Evolutionary conservation across 768 basidiomycete genomes (phyloP), one percentile per base, ranked within the genome.

Genomic region (Boletus huronensis): DNA sequence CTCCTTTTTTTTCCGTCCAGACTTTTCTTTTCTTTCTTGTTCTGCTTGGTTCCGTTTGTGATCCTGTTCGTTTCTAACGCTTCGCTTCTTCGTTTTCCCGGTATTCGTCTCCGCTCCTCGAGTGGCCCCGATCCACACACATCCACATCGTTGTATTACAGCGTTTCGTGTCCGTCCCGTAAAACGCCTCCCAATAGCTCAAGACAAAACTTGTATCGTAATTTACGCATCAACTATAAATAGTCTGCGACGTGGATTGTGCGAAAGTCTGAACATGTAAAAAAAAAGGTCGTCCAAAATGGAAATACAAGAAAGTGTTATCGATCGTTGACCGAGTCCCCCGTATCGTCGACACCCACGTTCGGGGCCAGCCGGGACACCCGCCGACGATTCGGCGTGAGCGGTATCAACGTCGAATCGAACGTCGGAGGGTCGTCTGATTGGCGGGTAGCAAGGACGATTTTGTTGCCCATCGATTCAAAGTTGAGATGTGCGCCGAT

Each of bases 401-500:
- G 53, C 19, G 50, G 32, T 7, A 38, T 36, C 17, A 28, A 13
- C 5, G 32, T 34, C 19, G 53, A 53, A 1, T 41, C 41, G 2
- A 38, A 48, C 26, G 48, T 26, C n/a, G 48, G 40, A 1, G 34
- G 10, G 1, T 40, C 23, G 9, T 35, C 41, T 26, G 28, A 11
- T 21, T 43, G 59, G 5, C 50, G 61, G 54, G 77, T 74, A 10
- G 75, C 85, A 72, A 84, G 79, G 17, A 82, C 64, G 63, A 83
- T 70, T 60, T 75, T 80, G 34, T 62, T 62, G 6, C 81, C 76
- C 40, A 84, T 64, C 0, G 76, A 67, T 8, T 76, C 75, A 54
- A 87, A 87, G 55, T 81, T 75, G 31, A 87, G 77, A 28, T 74
- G 67, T 0, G 75, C 75, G 17, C 85, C 85, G 16, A 88, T 62